Conservation (phyloP, 495 filamentous ascomycete species). For the Rhypophila decipiens region DNA sequence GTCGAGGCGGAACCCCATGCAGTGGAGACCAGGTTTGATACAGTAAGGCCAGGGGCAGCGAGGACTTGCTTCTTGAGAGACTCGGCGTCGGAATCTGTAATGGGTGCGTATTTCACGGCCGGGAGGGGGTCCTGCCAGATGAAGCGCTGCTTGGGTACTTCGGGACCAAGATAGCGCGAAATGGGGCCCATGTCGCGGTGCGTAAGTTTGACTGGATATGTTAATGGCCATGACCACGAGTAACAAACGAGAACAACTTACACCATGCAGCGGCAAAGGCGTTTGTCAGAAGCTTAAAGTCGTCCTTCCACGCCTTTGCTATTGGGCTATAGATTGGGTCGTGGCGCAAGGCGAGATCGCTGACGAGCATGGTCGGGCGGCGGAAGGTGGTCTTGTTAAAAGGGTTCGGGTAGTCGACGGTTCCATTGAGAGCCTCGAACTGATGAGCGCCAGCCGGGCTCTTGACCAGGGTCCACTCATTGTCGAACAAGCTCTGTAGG, state of each 20-base stretch:
- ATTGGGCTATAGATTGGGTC: conserved; percentile 69
- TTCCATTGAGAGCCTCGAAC: conserved; percentile 58
- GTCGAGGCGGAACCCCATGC: conserved; percentile 67
- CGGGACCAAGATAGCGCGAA: conserved; percentile 60
- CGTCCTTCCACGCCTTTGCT: conserved; percentile 54
- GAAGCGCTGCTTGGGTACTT: conserved; percentile 55
- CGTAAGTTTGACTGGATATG: conserved; percentile 56
- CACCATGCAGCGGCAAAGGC: conserved; percentile 64
- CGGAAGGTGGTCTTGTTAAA: conserved; percentile 54
- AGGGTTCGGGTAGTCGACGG: conserved; percentile 48
- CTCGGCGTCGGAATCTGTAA: conserved; percentile 52
- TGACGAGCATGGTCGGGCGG: conserved; percentile 62
- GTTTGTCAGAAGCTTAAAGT: conserved; percentile 58
- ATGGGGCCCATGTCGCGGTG: conserved; percentile 70
- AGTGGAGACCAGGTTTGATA: conserved; percentile 47
- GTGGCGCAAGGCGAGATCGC: conserved; percentile 59
- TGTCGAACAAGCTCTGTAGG: conserved; percentile 67
- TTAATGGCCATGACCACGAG: no score
- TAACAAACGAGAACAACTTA: no score
- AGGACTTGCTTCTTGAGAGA: conserved; percentile 61
- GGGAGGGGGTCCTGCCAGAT: conserved; percentile 65
- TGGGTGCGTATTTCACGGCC: conserved; percentile 42
- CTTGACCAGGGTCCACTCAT: conserved; percentile 70
- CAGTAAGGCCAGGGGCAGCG: conserved; percentile 44
- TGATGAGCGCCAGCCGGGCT: conserved; percentile 67